phyloP scores from a whole-genome alignment of 1,139 yeast genomes.

The Lodderomyces elongisporus region DNA sequence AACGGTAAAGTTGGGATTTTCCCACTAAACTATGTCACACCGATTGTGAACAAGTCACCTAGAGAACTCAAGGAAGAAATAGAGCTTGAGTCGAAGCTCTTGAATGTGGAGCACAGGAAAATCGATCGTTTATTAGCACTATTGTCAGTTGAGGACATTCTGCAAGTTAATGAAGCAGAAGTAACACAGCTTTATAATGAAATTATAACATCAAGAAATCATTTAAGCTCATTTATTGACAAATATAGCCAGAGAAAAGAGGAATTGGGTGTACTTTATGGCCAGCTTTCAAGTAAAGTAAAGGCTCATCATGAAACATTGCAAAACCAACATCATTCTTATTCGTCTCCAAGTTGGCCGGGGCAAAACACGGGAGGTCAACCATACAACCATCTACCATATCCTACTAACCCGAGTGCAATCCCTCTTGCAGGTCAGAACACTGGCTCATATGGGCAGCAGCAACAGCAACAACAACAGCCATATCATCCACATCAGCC shows the following conservation, averaged over 20 bases:
- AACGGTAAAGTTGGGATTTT: constrained; percentile 84
- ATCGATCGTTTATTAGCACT: constrained; percentile 63
- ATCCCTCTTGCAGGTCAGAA: too few relatives aligned
- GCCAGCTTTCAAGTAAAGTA: constrained; percentile 64
- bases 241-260: constrained; percentile 71
- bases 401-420: too few relatives aligned
- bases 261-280: constrained; percentile 67
- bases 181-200: constrained; percentile 59
- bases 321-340: too few relatives aligned
- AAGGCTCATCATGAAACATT: constrained; percentile 64
- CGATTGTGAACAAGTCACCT: constrained; percentile 62
- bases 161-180: constrained; percentile 30
- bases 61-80: constrained; percentile 34
- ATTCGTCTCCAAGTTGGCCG: constrained; percentile 27
- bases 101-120: constrained; percentile 35
- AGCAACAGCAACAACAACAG: too few relatives aligned
- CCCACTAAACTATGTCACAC: constrained; percentile 88
- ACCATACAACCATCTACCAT: constrained; percentile 8
- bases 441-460: too few relatives aligned
- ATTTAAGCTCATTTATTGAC: constrained; percentile 66
- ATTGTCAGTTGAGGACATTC: constrained; percentile 38
- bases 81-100: constrained; percentile 25
- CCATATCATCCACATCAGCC: too few relatives aligned
- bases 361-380: constrained; percentile 8
- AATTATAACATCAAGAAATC: constrained; percentile 68